These are phyloP conservation scores for Yamadazyma oceani DNA, from an alignment of 1,139 yeast genomes.

Conservation along the genomic window DNA sequence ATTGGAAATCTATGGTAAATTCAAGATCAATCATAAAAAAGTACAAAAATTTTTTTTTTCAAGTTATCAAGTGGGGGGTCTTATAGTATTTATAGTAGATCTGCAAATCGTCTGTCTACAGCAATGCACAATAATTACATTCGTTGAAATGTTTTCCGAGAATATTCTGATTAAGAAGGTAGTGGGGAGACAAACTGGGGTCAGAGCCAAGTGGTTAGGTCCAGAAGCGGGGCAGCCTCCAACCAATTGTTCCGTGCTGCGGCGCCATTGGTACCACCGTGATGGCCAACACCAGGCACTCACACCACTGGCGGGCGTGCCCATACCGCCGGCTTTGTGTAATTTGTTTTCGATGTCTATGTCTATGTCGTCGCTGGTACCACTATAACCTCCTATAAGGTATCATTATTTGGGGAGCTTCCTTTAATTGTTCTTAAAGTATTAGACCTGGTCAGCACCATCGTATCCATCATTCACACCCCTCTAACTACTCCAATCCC, in stretches of 20 bases:
- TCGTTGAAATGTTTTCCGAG: slow-evolving; percentile 1
- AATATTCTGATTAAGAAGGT: slow-evolving; percentile 1
- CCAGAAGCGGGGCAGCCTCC: no score
- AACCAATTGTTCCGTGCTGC: no score
- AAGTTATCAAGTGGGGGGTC: background rate
- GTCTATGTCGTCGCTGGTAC: slow-evolving; percentile 2
- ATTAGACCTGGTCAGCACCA: no score
- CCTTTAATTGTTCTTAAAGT: no score
- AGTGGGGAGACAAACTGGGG: background rate
- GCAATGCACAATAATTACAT: background rate
- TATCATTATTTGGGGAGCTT: background rate
- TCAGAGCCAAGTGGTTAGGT: no score
- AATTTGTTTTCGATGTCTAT: slow-evolving; percentile 2
- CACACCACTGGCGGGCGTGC: no score
- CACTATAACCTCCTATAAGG: background rate
- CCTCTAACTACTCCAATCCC: no score
- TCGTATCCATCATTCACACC: no score
- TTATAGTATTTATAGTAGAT: background rate
- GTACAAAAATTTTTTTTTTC: background rate
- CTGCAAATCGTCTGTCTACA: background rate
- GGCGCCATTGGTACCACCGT: no score
- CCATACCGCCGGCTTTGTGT: background rate
- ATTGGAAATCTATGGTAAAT: slow-evolving; percentile 63
- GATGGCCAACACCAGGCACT: no score
- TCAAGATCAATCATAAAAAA: slow-evolving; percentile 27